Base-by-base conservation (phyloP, 1,284 basidiomycete species). In the Ceratobasidium sp. region DNA sequence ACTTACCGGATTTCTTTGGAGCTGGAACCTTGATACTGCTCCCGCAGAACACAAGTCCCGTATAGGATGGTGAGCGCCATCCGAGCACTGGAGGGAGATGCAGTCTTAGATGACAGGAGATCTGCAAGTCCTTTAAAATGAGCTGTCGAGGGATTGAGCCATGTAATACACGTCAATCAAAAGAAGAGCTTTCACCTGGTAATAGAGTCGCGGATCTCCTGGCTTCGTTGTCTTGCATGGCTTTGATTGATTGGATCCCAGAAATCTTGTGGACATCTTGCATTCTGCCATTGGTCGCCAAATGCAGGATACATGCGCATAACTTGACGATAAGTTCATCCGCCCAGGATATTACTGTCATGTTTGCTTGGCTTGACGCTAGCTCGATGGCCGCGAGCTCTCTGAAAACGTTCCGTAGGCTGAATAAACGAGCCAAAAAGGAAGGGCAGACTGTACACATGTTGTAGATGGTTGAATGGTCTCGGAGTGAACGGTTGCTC, bases 271-370 rank as follows among this genome's bases (percentile, higher is more conserved):
- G 50, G 30, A 53, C 13, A 36, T 64, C 60, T 53, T 53, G 60
- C 21, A 64, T 53, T 33, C 21, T 36, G 36, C 60, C 60, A 23
- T 30, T 27, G 23, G 60, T 64, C 14, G 60, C 60, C 39, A 64
- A 42, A 64, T 64, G 60, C 6, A 64, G 60, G 36, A 64, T 64
- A 64, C 60, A 64, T 64, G 60, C 60, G 60, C 60, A 64, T 19
- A 64, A n/a, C 47, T 64, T 64, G 29, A 64, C 60, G 8, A 64
- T 7, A 5, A 64, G 49, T 6, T 64, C 60, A 36, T 64, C 60
- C 2, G 36, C 49, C 60, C 60, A 64, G 23, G 11, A 64, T 50
- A 52, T 39, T 36, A 64, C 21, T 5, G 46, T 64, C 5, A 42
- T 19, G 14, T 41, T 30, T 19, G 9, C 42, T 11, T 36, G 13